Conservation (phyloP, 73 alveolate genomes). For the Tetrahymena malaccensis region DNA sequence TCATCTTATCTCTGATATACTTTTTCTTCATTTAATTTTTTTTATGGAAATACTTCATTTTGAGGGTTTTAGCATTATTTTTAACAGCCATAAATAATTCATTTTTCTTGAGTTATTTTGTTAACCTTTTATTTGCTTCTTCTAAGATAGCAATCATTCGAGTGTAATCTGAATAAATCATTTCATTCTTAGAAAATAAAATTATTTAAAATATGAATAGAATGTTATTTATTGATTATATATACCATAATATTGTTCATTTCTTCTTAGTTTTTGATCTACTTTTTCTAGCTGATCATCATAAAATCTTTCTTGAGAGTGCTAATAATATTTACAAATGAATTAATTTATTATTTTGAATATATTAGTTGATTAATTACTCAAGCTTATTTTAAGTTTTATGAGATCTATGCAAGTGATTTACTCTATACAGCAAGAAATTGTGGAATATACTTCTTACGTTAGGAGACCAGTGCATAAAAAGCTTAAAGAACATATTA, state of each 20-base stretch:
- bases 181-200: not conserved
- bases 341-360: not conserved
- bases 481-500: slow-evolving; percentile 9
- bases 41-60: not conserved
- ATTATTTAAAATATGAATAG: not conserved
- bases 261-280: not conserved
- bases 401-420: slow-evolving; percentile 19
- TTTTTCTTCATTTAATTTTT: not conserved
- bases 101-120: not conserved
- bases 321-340: not conserved
- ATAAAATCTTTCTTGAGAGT: not conserved
- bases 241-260: not conserved
- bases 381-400: not conserved
- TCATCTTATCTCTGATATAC: not conserved
- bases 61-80: not conserved
- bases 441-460: slow-evolving; percentile 19
- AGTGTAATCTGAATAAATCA: not conserved
- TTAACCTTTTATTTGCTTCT: not conserved
- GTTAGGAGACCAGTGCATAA: slow-evolving; percentile 29
- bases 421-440: slow-evolving; percentile 1
- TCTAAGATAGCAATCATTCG: not conserved
- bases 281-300: not conserved
- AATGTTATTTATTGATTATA: no score
- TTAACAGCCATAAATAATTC: not conserved
- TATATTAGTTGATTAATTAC: not conserved